A percentile compares a stretch with the other conserved stretches of the same genome.
Conservation (phyloP, 2,329 filamentous ascomycete genomes). For the Cephalotrichum gorgonifer region DNA sequence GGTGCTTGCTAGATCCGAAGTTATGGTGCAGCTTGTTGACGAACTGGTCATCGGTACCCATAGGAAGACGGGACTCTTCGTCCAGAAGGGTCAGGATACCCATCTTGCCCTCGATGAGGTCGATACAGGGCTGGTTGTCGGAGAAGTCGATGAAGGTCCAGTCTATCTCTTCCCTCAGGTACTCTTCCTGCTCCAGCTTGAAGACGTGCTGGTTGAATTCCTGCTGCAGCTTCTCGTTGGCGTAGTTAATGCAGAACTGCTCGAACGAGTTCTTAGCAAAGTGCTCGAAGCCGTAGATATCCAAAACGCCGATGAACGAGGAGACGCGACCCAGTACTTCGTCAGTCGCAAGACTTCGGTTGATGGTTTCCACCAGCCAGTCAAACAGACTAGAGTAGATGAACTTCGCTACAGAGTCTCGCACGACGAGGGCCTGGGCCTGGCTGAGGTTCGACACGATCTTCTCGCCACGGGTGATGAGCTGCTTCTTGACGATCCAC, state of each 20-base stretch:
- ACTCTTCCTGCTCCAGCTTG: slow-evolving; percentile 97
- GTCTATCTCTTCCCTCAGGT: slow-evolving; percentile 90
- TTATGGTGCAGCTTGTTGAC: slow-evolving; percentile 94
- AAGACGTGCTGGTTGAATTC: slow-evolving; percentile 99
- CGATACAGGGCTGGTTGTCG: slow-evolving; percentile 98
- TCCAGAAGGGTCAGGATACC: slow-evolving; percentile 87
- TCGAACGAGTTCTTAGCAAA: slow-evolving; percentile 99
- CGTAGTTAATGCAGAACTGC: slow-evolving; percentile 99
- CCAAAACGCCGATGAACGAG: slow-evolving; percentile 93
- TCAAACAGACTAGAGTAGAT: slow-evolving; percentile 98
- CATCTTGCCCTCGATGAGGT: slow-evolving; percentile 93
- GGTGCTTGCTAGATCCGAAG: slow-evolving; percentile 80
- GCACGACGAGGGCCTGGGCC: slow-evolving; percentile 85
- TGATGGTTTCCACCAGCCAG: slow-evolving; percentile 98
- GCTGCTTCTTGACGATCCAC: slow-evolving; percentile 98
- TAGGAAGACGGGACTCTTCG: slow-evolving; percentile 90
- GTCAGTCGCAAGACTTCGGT: slow-evolving; percentile 78
- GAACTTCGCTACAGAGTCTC: slow-evolving; percentile 96
- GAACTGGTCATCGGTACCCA: slow-evolving; percentile 96
- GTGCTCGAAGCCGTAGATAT: slow-evolving; percentile 99
- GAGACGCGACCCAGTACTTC: slow-evolving; percentile 72
- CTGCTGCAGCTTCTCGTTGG: slow-evolving; percentile 97
- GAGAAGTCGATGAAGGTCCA: slow-evolving; percentile 99
- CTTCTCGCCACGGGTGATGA: slow-evolving; percentile 92
- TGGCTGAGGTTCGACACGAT: slow-evolving; percentile 93